Evolutionary conservation across 257 asterid genomes (phyloP).

Genomic region (Paraleonurus japonicus): DNA sequence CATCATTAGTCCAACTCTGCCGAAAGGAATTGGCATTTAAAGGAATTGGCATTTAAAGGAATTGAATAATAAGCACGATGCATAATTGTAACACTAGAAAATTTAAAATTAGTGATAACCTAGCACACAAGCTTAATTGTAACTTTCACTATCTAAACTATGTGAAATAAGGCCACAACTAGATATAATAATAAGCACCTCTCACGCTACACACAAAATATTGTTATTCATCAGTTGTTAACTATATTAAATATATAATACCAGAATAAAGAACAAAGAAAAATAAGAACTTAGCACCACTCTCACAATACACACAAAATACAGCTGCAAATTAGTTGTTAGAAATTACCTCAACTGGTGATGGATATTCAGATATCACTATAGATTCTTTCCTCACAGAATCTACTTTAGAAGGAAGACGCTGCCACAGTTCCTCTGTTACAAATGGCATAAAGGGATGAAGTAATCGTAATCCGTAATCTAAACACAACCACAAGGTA

Average conservation of each 20-base stretch:
- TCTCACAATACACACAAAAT: background rate
- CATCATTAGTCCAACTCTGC: conserved; percentile 77
- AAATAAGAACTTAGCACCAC: background rate
- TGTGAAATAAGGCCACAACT: background rate
- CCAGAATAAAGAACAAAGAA: background rate
- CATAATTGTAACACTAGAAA: background rate
- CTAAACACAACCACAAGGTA: conserved; percentile 89
- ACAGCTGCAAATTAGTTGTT: background rate
- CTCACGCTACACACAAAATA: background rate
- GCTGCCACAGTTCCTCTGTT: conserved; percentile 98
- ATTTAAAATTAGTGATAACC: background rate
- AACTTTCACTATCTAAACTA: background rate
- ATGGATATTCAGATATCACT: conserved; percentile 79
- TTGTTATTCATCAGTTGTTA: background rate
- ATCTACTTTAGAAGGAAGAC: conserved; percentile 70
- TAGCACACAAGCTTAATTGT: background rate
- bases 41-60: conserved; percentile 1
- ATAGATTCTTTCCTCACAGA: conserved; percentile 72
- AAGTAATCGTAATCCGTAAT: conserved; percentile 76
- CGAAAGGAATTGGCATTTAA: conserved; percentile 7
- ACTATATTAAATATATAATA: background rate
- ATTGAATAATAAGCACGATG: conserved; percentile 2
- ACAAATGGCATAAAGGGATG: conserved; percentile 98
- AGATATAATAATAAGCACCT: background rate
- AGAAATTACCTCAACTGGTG: conserved; percentile 59